These are phyloP conservation scores for Calonectria henricotiae DNA, from an alignment of 2,329 filamentous ascomycete genomes.

Conservation along the genomic window DNA sequence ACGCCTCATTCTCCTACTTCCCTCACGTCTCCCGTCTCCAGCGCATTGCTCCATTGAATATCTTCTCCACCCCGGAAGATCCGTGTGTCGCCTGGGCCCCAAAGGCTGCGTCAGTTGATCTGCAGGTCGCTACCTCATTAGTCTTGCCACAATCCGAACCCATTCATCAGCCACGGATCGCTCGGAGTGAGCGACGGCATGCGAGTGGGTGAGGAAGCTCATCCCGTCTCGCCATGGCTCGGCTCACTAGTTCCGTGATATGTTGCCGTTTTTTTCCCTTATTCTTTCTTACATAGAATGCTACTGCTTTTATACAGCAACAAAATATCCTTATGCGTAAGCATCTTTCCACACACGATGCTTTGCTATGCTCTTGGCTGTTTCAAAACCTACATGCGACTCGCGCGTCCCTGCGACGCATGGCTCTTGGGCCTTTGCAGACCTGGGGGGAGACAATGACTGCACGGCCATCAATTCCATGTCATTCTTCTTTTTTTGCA, in stretches of 20 bases:
- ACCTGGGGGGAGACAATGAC: too few species aligned
- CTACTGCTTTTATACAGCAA: not conserved
- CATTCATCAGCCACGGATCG: conserved; percentile 41
- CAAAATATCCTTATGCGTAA: not conserved
- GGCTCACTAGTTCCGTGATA: conserved; percentile 30
- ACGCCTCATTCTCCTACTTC: too few species aligned
- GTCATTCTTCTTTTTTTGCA: conserved; percentile 5
- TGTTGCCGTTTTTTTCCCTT: not conserved
- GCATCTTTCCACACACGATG: not conserved
- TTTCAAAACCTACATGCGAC: conserved; percentile 9
- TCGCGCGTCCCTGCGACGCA: conserved; percentile 12
- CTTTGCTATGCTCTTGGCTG: not conserved
- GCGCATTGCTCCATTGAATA: conserved; percentile 7
- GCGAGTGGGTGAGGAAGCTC: conserved; percentile 22
- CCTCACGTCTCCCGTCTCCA: not conserved
- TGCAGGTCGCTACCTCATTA: conserved; percentile 15
- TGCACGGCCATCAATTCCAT: conserved; percentile 3
- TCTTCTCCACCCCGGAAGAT: conserved; percentile 13
- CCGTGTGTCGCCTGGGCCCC: conserved; percentile 20
- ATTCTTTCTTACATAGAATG: not conserved
- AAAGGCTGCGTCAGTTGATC: conserved; percentile 8
- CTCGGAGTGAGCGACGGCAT: conserved; percentile 49
- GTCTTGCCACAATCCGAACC: conserved; percentile 36
- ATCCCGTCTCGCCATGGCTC: conserved; percentile 32
- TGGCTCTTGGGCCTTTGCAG: conserved; percentile 4